Conservation (phyloP, 305 asterid species). For the Coffea humblotiana region DNA sequence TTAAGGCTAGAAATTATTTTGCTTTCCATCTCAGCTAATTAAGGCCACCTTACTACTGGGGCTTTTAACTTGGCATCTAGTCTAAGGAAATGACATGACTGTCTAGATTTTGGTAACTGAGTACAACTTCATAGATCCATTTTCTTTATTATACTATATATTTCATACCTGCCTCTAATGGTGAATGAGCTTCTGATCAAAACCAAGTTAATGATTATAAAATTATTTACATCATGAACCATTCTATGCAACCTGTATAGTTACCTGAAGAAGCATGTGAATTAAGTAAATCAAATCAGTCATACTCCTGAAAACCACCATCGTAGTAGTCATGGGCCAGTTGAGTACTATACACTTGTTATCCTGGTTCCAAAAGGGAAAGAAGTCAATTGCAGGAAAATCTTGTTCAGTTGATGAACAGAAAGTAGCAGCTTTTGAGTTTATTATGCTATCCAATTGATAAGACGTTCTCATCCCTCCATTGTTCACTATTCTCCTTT, state of each 20-base stretch:
- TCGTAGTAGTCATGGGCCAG: constrained; percentile 56
- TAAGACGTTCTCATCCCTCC: background rate
- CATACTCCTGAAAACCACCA: constrained; percentile 63
- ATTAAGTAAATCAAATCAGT: constrained; percentile 70
- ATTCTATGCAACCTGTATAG: constrained; percentile 6
- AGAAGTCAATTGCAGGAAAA: constrained; percentile 22
- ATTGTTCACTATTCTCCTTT: background rate
- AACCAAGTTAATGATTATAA: background rate
- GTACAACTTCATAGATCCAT: background rate
- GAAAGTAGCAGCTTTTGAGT: background rate
- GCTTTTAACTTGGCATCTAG: background rate
- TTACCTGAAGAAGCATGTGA: constrained; percentile 90
- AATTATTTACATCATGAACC: background rate
- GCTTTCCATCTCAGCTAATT: background rate
- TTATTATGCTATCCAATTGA: background rate
- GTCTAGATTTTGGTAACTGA: background rate
- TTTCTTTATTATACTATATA: no score
- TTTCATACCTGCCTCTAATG: background rate
- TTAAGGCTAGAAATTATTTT: background rate
- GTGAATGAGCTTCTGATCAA: background rate
- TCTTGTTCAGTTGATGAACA: constrained; percentile 17
- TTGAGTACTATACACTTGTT: constrained; percentile 62
- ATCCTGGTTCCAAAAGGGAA: constrained; percentile 36
- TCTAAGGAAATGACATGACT: background rate
- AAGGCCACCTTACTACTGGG: background rate